These are phyloP conservation scores for Austropuccinia psidii DNA, from an alignment of 1,284 basidiomycete species.

Conservation along the genomic window DNA sequence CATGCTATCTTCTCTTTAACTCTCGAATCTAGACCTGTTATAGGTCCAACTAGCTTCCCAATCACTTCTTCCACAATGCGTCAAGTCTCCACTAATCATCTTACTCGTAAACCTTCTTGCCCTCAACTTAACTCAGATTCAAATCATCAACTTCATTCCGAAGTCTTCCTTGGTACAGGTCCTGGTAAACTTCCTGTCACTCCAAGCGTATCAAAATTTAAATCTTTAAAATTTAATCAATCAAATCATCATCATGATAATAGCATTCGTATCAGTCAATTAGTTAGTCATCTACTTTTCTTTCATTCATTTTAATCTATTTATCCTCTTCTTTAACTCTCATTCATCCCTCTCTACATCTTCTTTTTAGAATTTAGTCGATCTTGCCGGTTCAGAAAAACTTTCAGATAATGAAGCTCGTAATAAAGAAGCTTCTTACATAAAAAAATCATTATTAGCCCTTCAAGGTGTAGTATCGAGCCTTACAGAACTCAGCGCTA, in stretches of 20 bases:
- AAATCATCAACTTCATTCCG: neutral
- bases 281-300: constrained; percentile 2
- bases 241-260: constrained; percentile 8
- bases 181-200: constrained; percentile 22
- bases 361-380: constrained; percentile 52
- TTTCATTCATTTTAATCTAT: neutral
- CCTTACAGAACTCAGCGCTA: neutral
- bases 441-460: constrained; percentile 53
- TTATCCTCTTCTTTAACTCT: neutral
- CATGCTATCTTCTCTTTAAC: constrained; percentile 53
- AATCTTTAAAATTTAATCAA: neutral
- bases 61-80: constrained; percentile 14
- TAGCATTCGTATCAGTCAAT: constrained; percentile 28
- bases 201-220: constrained; percentile 20
- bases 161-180: constrained; percentile 18
- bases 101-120: neutral
- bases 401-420: constrained; percentile 53
- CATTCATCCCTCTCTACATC: no score
- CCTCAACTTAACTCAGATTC: neutral
- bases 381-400: constrained; percentile 56
- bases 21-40: constrained; percentile 22
- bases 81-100: neutral
- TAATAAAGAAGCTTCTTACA: constrained; percentile 55
- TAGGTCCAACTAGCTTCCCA: constrained; percentile 11
- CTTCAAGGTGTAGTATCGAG: constrained; percentile 31